Evolutionary conservation across 192 early-diverging fungal species (phyloP), one percentile per base, ranked within the genome.

Genomic region (Coemansia sp.): DNA sequence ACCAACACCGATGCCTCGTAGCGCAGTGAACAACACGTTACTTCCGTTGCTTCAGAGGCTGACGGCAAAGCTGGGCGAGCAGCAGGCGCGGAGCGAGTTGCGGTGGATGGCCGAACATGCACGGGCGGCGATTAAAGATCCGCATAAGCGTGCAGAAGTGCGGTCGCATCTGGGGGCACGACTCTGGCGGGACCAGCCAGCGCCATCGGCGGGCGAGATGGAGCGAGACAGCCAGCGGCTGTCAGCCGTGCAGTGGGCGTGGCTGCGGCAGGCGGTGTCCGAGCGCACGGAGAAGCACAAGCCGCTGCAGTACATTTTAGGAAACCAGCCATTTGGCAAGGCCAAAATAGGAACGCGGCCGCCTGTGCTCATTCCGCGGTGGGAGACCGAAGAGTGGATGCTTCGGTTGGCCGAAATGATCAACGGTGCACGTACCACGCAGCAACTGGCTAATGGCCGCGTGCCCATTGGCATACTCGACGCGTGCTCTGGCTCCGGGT

Each of bases 361-460:
- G 22, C 91, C 91, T 0, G 83, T 83, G 11, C 70, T 97, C 5
- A 94, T 97, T 50, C 94, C 94, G 39, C 76, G 87, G 63, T 84
- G 80, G 89, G 94, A 98, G 67, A 98, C 94, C 2, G 92, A 98
- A 69, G 90, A 94, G 72, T 93, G 90, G 89, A 78, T 83, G n/a
- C 40, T 75, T 17, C 61, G 78, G 9, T 51, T 91, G 9, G 67
- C 80, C 20, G 38, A 56, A 5, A 20, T 77, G 26, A 29, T 92
- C 8, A 65, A 63, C 5, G 50, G 43, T 14, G 31, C 4, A 21
- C 27, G n/a, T 35, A 51, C 12, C 14, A 35, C n/a, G 11, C 27
- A 0, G 26, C 20, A 5, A 18, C 18, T 23, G 16, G 38, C 37
- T 6, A 8, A 4, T 5, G 17, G 10, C 19, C 11, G 14, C 10